Evolutionary conservation across 768 basidiomycete species (phyloP).

Genomic region (Podaxis sp.): DNA sequence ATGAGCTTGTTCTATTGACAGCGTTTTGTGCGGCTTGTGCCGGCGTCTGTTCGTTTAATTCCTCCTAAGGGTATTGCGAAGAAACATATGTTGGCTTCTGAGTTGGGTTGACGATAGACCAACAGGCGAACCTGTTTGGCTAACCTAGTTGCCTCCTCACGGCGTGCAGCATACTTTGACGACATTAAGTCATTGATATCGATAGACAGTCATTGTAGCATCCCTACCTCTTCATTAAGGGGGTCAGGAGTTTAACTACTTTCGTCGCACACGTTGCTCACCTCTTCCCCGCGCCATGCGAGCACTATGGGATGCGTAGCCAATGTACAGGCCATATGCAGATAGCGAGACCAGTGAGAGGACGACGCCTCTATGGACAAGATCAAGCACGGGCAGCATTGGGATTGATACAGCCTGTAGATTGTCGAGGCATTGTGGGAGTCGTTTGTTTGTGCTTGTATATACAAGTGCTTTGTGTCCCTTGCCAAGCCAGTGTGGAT

Average conservation of each 20-base stretch:
- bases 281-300: constrained; percentile 54
- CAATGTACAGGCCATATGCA: constrained; percentile 49
- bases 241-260: not conserved
- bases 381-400: constrained; percentile 30
- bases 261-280: constrained; percentile 23
- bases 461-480: not conserved
- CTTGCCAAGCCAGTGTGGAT: not conserved
- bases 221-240: constrained; percentile 27
- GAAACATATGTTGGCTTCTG: not conserved
- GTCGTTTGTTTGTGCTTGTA: not conserved
- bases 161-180: not conserved
- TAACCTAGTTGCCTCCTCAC: not conserved
- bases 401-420: not conserved
- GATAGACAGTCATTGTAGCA: not conserved
- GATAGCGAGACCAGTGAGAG: constrained; percentile 28
- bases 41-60: not conserved
- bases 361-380: constrained; percentile 51
- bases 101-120: not conserved
- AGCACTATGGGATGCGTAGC: constrained; percentile 47
- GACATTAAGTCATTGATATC: not conserved
- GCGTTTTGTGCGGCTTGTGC: constrained; percentile 4
- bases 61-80: not conserved
- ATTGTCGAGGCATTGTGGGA: too few relatives aligned
- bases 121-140: not conserved
- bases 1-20: constrained; percentile 1